A percentile compares a stretch with the other conserved stretches of the same genome.
Conservation (phyloP, 2,329 filamentous ascomycete species). For the Fusarium sp. region DNA sequence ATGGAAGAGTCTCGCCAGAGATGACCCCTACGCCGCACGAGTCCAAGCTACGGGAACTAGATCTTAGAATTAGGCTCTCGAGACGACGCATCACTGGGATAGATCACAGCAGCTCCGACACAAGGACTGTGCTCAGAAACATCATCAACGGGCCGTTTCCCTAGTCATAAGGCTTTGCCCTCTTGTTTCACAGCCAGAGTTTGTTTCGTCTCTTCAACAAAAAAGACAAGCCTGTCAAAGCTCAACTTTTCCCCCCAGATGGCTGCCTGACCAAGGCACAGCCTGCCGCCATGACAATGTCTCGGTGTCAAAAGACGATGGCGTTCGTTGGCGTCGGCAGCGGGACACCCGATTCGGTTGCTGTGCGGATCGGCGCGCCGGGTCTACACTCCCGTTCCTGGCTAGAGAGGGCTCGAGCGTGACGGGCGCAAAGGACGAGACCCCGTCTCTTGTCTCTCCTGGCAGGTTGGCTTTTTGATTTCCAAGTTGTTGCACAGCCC, state of each 20-base stretch:
- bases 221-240: not conserved
- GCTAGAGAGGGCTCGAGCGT: not conserved
- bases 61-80: not conserved
- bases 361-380: not conserved
- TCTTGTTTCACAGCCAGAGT: not conserved
- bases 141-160: not conserved
- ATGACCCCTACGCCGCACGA: not conserved
- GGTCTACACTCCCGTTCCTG: not conserved
- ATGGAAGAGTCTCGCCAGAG: not conserved
- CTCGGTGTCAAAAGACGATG: not conserved
- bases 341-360: not conserved
- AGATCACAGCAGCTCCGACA: not conserved
- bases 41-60: not conserved
- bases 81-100: not conserved
- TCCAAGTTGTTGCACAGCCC: not conserved
- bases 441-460: not conserved
- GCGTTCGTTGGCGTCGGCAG: not conserved
- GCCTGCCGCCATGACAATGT: not conserved
- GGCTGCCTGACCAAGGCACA: not conserved
- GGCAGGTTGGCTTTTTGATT: not conserved
- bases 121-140: not conserved
- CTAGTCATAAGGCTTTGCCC: not conserved
- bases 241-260: not conserved
- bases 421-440: not conserved
- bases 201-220: not conserved